A percentile compares a stretch with the other conserved stretches of the same genome.
These are phyloP conservation scores for Nemania bipapillata DNA, from an alignment of 2,329 filamentous ascomycete species.

Conservation along the genomic window DNA sequence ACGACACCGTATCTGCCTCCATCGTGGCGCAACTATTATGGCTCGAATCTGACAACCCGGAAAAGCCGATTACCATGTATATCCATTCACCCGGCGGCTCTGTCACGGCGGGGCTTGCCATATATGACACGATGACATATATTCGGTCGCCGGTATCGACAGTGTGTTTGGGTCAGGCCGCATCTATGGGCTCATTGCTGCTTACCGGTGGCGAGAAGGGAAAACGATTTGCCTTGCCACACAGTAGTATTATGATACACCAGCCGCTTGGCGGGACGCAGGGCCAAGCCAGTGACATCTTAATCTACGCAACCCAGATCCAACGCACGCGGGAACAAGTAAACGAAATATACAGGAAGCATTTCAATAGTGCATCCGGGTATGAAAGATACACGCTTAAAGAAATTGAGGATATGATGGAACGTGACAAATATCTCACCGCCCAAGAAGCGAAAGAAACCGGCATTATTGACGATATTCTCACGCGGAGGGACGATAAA, in stretches of 20 bases:
- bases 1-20: conserved; percentile 89
- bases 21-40: conserved; percentile 96
- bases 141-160: conserved; percentile 93
- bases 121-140: conserved; percentile 99
- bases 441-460: conserved; percentile 88
- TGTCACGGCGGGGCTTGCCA: conserved; percentile 86
- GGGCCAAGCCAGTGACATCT: conserved; percentile 80
- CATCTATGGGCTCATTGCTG: conserved; percentile 91
- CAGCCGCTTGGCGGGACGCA: conserved; percentile 83
- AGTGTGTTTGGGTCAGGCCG: conserved; percentile 92
- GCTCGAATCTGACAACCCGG: conserved; percentile 94
- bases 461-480: conserved; percentile 90
- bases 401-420: conserved; percentile 94
- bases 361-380: conserved; percentile 81
- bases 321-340: conserved; percentile 83
- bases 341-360: conserved; percentile 87
- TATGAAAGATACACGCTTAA: conserved; percentile 80
- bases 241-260: conserved; percentile 96
- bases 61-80: conserved; percentile 96
- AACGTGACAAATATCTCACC: conserved; percentile 93
- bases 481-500: conserved; percentile 69
- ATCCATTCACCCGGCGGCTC: conserved; percentile 97
- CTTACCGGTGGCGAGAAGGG: conserved; percentile 86
- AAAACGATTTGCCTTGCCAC: conserved; percentile 88
- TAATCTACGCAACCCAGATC: conserved; percentile 98